phyloP scores from a whole-genome alignment of 2,329 filamentous ascomycete genomes.

The Apiospora aurea region DNA sequence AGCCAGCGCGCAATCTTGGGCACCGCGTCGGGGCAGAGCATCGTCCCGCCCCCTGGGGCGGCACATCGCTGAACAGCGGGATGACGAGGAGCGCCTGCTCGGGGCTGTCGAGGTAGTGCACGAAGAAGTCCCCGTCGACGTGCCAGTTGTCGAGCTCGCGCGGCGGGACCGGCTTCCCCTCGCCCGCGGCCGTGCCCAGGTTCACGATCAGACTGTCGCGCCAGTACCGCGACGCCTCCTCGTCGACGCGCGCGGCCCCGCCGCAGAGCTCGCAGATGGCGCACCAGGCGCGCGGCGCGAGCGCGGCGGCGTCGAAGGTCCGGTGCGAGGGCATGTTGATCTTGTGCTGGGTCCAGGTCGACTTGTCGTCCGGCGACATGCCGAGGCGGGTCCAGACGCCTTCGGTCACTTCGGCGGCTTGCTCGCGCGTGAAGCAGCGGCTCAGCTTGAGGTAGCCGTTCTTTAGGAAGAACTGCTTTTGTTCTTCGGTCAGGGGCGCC shows the following conservation, averaged over 20 bases:
- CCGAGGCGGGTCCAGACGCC: slow-evolving; percentile 71
- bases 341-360: slow-evolving; percentile 68
- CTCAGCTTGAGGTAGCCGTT: slow-evolving; percentile 63
- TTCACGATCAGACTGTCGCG: slow-evolving; percentile 74
- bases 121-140: slow-evolving; percentile 76
- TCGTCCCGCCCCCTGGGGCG: slow-evolving; percentile 68
- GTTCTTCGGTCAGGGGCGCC: slow-evolving; percentile 38
- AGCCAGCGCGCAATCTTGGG: slow-evolving; percentile 63
- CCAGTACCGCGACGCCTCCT: slow-evolving; percentile 60
- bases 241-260: slow-evolving; percentile 61
- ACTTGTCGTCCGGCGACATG: slow-evolving; percentile 67
- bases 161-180: slow-evolving; percentile 57
- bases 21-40: slow-evolving; percentile 68
- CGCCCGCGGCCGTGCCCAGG: slow-evolving; percentile 62
- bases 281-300: slow-evolving; percentile 71
- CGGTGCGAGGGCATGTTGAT: slow-evolving; percentile 70
- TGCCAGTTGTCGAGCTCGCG: slow-evolving; percentile 67
- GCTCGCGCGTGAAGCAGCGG: slow-evolving; percentile 49
- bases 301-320: slow-evolving; percentile 58
- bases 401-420: slow-evolving; percentile 42
- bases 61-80: slow-evolving; percentile 71
- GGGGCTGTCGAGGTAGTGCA: slow-evolving; percentile 74
- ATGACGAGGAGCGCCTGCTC: slow-evolving; percentile 75
- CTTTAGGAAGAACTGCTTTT: slow-evolving; percentile 56
- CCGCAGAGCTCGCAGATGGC: slow-evolving; percentile 72